These are phyloP conservation scores for Exserohilum turcica DNA, from an alignment of 2,329 filamentous ascomycete genomes.

Conservation along the genomic window DNA sequence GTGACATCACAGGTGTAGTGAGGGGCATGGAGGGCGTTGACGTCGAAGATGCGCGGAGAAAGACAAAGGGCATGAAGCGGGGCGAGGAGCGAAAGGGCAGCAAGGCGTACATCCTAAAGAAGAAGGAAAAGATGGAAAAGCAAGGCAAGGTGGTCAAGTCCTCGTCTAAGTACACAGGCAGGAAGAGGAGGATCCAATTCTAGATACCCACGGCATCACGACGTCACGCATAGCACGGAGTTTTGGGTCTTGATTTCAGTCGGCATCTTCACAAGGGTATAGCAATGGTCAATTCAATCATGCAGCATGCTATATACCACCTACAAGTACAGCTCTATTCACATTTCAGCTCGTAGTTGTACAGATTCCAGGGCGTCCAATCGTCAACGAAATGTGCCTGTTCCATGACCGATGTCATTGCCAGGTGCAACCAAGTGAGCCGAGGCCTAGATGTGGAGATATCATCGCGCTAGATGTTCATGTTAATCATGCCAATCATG, in stretches of 20 bases:
- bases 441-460: slow-evolving; percentile 9
- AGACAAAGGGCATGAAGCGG: slow-evolving; percentile 57
- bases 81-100: slow-evolving; percentile 75
- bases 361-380: slow-evolving; percentile 35
- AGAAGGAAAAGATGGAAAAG: slow-evolving; percentile 90
- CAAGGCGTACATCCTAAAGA: slow-evolving; percentile 81
- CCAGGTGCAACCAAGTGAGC: slow-evolving; percentile 9
- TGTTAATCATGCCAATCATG: slow-evolving; percentile 24
- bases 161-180: slow-evolving; percentile 89
- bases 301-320: slow-evolving; percentile 49
- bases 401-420: slow-evolving; percentile 7
- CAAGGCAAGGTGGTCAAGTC: slow-evolving; percentile 95
- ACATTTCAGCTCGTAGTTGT: slow-evolving; percentile 41
- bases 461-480: slow-evolving; percentile 22
- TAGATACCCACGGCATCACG: slow-evolving; percentile 51
- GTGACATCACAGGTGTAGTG: slow-evolving; percentile 89
- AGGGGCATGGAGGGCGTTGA: slow-evolving; percentile 85
- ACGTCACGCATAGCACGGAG: slow-evolving; percentile 45
- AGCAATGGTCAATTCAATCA: slow-evolving; percentile 43
- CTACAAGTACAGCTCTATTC: slow-evolving; percentile 50
- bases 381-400: slow-evolving; percentile 26
- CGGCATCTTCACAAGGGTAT: slow-evolving; percentile 27
- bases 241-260: slow-evolving; percentile 24
- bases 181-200: slow-evolving; percentile 81
- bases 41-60: slow-evolving; percentile 65